Evolutionary conservation across 805 yeast species (phyloP).

Genomic region (Candida patagonica): DNA sequence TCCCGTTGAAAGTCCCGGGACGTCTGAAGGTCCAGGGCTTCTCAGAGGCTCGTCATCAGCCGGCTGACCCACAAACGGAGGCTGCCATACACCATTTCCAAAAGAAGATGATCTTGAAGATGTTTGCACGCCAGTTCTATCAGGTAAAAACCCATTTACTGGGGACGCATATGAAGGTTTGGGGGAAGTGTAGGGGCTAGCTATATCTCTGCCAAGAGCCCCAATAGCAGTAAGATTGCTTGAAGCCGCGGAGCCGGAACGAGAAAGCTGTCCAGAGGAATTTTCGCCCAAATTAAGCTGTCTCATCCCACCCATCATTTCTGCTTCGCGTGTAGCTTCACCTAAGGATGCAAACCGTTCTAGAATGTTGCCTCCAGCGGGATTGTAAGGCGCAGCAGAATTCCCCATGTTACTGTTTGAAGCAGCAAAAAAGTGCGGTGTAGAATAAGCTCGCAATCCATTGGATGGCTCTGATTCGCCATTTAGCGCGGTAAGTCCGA

Average conservation of each 20-base stretch:
- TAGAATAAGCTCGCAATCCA: not conserved
- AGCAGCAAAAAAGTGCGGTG: not conserved
- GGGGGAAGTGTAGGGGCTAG: constrained; percentile 12
- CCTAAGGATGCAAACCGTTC: constrained; percentile 20
- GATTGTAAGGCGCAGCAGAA: constrained; percentile 2
- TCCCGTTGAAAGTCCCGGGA: too few species aligned
- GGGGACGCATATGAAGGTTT: constrained; percentile 11
- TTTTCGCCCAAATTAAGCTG: constrained; percentile 3
- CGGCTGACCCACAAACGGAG: not conserved
- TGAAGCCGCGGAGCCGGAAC: not conserved
- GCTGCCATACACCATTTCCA: constrained; percentile 15
- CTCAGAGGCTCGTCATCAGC: not conserved
- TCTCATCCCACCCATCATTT: constrained; percentile 16
- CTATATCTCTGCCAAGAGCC: not conserved
- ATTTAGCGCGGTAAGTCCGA: not conserved
- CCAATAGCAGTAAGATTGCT: not conserved
- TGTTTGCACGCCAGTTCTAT: constrained; percentile 2
- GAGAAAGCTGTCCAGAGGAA: not conserved
- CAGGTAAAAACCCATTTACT: not conserved
- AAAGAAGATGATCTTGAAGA: constrained; percentile 14
- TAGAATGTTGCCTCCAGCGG: constrained; percentile 2
- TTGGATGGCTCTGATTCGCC: not conserved
- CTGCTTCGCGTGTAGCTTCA: constrained; percentile 28
- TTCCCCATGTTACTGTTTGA: not conserved
- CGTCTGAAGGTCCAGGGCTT: constrained; percentile 2